Evolutionary conservation across 208 protist genomes (phyloP), one percentile per base, ranked within the genome.

Genomic region (Acanthamoeba royreba): DNA sequence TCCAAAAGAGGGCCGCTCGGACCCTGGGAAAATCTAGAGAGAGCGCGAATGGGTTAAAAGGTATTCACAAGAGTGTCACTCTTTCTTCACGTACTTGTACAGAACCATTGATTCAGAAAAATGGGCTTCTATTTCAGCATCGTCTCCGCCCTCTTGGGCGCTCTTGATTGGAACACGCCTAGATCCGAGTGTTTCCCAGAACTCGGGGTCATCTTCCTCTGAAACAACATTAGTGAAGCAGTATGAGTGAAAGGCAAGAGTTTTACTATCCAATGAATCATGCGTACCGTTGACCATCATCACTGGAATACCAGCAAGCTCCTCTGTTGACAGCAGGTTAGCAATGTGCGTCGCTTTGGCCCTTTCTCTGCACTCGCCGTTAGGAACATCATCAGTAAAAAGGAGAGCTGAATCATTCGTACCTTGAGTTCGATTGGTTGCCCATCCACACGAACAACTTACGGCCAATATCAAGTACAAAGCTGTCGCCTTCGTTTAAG

Each of bases 401-500:
- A n/a, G n/a, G n/a, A n/a, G n/a, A n/a, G n/a, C n/a, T n/a, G n/a
- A n/a, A n/a, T n/a, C n/a, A n/a, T n/a, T n/a, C n/a, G n/a, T n/a
- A 81, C 69, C 86, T 28, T 7, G 35, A n/a, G 40, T 92, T 92
- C 42, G 86, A 92, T 31, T 77, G 58, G 17, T 13, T 2, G 52
- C 86, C 86, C 22, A 53, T 38, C 86, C 86, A 92, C 1, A 92
- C 86, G 33, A 92, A 92, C 40, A 92, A 31, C 58, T 92, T 92
- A 2, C 61, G 61, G 19, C 86, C 86, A 17, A 92, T 92, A 55
- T 92, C 86, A 31, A 92, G 52, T 3, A 92, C 4, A 40, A 92
- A 92, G 86, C 86, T 92, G 86, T 92, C 86, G 35, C 86, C 86
- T 43, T 92, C 53, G 25, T 92, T 92, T 17, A 92, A 55, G 28